Percentiles rank a stretch among this genome's conserved stretches.
phyloP scores from a whole-genome alignment of 768 basidiomycete genomes.

The Austroboletus eburneus region DNA sequence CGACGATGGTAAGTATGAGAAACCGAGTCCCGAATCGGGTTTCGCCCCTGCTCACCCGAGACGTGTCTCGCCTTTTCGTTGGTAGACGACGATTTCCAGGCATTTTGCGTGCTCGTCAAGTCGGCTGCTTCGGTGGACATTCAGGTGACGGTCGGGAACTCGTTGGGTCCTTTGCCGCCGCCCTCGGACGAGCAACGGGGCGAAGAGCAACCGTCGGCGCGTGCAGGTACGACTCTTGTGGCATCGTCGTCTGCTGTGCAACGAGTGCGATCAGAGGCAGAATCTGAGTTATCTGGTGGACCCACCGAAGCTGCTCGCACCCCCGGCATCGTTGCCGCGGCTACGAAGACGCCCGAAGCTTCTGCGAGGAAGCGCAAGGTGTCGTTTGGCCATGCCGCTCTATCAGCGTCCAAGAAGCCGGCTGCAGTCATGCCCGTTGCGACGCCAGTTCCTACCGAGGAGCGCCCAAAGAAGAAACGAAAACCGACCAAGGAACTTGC shows the following conservation, averaged over 20 bases:
- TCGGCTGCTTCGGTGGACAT: slow-evolving; percentile 37
- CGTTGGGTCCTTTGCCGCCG: background rate
- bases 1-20: slow-evolving; percentile 69
- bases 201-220: background rate
- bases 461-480: slow-evolving; percentile 18
- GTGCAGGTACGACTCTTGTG: background rate
- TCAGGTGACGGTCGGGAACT: slow-evolving; percentile 22
- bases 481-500: slow-evolving; percentile 10
- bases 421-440: background rate
- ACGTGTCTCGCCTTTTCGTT: background rate
- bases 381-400: slow-evolving; percentile 1
- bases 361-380: slow-evolving; percentile 27
- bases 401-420: slow-evolving; percentile 6
- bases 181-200: background rate
- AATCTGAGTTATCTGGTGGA: background rate
- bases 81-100: slow-evolving; percentile 76
- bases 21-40: background rate
- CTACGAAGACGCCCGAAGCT: background rate
- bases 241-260: background rate
- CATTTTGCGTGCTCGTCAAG: slow-evolving; percentile 50
- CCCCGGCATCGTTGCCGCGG: background rate
- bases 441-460: background rate
- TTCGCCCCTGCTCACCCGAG: background rate
- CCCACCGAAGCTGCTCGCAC: background rate
- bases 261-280: background rate